Conservation (phyloP, 2,329 filamentous ascomycete genomes). For the Tolypocladium endophyticum region DNA sequence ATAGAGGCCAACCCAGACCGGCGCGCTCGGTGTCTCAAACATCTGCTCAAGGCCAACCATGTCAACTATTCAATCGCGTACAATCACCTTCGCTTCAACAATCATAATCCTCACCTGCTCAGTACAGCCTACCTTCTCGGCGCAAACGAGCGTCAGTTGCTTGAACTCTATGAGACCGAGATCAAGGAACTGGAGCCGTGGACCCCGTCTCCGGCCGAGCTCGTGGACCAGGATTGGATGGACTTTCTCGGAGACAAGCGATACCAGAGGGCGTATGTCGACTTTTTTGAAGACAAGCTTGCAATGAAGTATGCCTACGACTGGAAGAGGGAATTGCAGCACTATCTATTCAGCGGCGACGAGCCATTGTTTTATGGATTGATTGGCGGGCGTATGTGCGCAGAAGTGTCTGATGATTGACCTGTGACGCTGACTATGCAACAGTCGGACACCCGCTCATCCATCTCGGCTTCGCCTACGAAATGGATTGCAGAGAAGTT, state of each 20-base stretch:
- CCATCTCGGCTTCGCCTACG: constrained; percentile 87
- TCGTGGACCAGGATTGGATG: constrained; percentile 75
- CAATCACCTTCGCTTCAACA: constrained; percentile 64
- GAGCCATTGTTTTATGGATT: constrained; percentile 73
- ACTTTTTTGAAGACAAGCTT: constrained; percentile 91
- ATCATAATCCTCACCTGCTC: constrained; percentile 74
- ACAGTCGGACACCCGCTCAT: constrained; percentile 85
- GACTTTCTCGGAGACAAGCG: constrained; percentile 68
- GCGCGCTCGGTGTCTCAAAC: constrained; percentile 72
- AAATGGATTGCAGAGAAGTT: constrained; percentile 74
- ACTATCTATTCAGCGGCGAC: constrained; percentile 66
- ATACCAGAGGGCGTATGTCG: constrained; percentile 84
- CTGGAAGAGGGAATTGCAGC: constrained; percentile 66
- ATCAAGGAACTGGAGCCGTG: constrained; percentile 65
- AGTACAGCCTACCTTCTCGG: constrained; percentile 80
- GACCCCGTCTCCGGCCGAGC: constrained; percentile 74
- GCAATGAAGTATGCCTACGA: constrained; percentile 65
- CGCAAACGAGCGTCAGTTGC: constrained; percentile 60
- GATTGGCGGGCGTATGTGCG: constrained; percentile 59
- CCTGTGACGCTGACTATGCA: constrained; percentile 8
- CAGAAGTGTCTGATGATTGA: neutral
- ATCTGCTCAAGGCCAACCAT: constrained; percentile 85
- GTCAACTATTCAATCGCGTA: constrained; percentile 79
- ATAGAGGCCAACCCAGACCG: constrained; percentile 75
- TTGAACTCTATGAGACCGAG: constrained; percentile 71